A percentile compares a stretch with the other conserved stretches of the same genome.
Evolutionary conservation across 2,329 filamentous ascomycete genomes (phyloP).

Genomic region (Chrysosporium keratinophilum): DNA sequence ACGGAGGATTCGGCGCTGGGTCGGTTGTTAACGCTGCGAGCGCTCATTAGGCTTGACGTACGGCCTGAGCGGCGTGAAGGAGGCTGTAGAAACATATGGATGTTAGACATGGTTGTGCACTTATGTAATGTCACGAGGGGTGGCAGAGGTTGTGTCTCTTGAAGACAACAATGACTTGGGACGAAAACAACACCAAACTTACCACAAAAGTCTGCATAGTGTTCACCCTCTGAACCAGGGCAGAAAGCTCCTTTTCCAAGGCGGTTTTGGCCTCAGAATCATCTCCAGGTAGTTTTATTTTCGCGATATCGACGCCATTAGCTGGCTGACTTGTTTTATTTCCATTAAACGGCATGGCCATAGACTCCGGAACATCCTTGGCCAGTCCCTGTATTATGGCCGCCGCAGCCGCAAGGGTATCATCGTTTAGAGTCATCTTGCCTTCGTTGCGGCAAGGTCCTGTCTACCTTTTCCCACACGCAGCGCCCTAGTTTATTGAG

Average conservation of each 20-base stretch:
- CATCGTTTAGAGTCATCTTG: constrained; percentile 40
- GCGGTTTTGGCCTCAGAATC: constrained; percentile 63
- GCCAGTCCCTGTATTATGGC: constrained; percentile 39
- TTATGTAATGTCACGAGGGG: neutral
- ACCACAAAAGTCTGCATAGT: constrained; percentile 70
- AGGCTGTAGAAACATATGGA: constrained; percentile 23
- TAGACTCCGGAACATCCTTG: constrained; percentile 31
- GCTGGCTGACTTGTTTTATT: constrained; percentile 24
- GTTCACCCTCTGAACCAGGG: constrained; percentile 66
- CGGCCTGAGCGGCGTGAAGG: constrained; percentile 30
- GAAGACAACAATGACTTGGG: neutral
- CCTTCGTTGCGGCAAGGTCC: constrained; percentile 19
- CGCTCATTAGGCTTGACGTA: constrained; percentile 28
- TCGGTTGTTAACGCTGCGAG: constrained; percentile 22
- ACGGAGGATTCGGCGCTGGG: constrained; percentile 23
- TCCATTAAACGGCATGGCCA: constrained; percentile 13
- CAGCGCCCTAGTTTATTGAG: neutral
- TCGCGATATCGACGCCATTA: constrained; percentile 43
- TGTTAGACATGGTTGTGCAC: neutral
- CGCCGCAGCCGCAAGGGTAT: constrained; percentile 39
- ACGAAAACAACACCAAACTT: constrained; percentile 16
- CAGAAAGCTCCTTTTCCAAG: constrained; percentile 73
- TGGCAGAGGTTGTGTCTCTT: neutral
- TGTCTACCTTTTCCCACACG: neutral
- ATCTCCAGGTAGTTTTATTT: constrained; percentile 65